Evolutionary conservation across 345 rosid species (phyloP), one percentile per base, ranked within the genome.

Genomic region (Rhodamnia rubescens): DNA sequence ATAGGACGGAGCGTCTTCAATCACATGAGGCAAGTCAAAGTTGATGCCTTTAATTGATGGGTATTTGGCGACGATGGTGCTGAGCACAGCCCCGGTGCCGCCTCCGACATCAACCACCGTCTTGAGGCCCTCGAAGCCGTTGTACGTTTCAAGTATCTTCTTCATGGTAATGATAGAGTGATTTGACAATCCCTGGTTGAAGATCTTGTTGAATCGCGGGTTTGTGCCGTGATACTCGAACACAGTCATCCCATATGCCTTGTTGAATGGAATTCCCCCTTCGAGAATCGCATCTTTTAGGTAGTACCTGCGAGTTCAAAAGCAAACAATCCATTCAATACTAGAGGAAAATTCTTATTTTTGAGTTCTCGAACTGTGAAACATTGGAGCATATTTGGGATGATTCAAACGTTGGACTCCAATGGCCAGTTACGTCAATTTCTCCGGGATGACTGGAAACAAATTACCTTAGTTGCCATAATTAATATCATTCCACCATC

Each of bases 41-140:
- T 95, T 95, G 83, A 95, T 94, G 85, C 97, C 98, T 86, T 94
- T 94, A 11, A 95, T 91, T 0, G 92, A 85, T 22, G 98, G 97
- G 87, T 94, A 87, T 86, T 92, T 93, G 36, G 97, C 89, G 83
- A 95, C 86, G 59, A 95, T 96, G 93, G 93, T 89, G 85, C 85
- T 88, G 52, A 95, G 89, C 15, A 94, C 89, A 82, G 97, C 94
- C 16, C 99, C 98, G 55, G 88, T 94, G 82, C 98, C 98, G 27
- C 99, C 97, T 40, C 98, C 98, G 22, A 96, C 99, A 88, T 96
- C 98, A 5, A 95, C 99, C 85, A 96, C 61, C 44, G 97, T 91
- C 14, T 84, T 82, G 44, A 95, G 92, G 13, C 93, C 91, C 56
- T 94, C 93, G 20, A 94, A 96, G 54, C 98, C 99, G 4, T 87